Evolutionary conservation across 2,329 filamentous ascomycete species (phyloP).

Genomic region (Pseudogymnoascus sp.): DNA sequence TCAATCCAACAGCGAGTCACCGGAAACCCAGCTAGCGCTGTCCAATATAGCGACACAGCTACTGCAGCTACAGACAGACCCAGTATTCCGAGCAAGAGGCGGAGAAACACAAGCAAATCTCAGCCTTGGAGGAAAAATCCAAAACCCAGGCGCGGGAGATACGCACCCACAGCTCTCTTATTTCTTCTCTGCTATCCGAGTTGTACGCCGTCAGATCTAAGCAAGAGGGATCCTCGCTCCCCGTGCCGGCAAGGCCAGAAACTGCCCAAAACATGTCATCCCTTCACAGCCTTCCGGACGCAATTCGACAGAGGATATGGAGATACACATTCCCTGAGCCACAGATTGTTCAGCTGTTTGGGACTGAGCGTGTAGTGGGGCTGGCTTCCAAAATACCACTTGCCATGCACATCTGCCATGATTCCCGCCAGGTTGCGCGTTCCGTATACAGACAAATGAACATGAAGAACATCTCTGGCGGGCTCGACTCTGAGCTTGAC

Average conservation of each 20-base stretch:
- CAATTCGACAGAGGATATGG: neutral
- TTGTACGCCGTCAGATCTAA: neutral
- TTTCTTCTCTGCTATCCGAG: neutral
- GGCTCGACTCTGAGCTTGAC: neutral
- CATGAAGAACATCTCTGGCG: neutral
- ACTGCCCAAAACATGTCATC: neutral
- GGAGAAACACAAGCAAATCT: neutral
- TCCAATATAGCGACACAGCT: neutral
- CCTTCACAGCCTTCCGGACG: neutral
- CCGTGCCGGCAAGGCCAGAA: neutral
- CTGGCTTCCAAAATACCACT: neutral
- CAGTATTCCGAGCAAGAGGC: neutral
- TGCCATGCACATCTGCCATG: neutral
- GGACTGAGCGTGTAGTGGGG: neutral
- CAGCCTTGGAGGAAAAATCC: neutral
- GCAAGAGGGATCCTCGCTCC: neutral
- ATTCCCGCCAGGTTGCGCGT: neutral
- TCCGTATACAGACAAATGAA: neutral
- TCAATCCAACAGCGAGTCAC: neutral
- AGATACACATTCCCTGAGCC: neutral
- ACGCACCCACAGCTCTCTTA: neutral
- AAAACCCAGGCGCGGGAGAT: neutral
- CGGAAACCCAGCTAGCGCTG: neutral
- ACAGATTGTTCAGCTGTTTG: neutral
- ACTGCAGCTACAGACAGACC: neutral